Conservation (phyloP, 768 basidiomycete genomes). For the Glaciozyma martinii region DNA sequence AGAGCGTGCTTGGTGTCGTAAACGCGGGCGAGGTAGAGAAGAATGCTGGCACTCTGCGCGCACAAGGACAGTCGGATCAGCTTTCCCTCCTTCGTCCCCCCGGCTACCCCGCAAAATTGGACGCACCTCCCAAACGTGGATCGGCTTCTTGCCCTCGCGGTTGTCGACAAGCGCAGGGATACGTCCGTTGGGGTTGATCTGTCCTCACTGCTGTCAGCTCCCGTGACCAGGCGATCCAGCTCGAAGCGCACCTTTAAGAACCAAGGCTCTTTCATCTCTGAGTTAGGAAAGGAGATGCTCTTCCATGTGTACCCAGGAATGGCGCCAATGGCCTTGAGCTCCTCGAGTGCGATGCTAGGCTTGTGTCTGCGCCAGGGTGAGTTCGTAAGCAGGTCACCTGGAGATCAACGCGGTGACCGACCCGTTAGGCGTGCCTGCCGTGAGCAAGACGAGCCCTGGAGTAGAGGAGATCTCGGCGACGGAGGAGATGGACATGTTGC, state of each 20-base stretch:
- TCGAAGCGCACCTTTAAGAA: constrained; percentile 13
- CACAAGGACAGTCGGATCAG: background rate
- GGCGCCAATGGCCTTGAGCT: constrained; percentile 26
- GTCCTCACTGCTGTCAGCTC: too few species aligned
- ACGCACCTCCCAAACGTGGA: constrained; percentile 28
- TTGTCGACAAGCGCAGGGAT: constrained; percentile 32
- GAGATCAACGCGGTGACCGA: background rate
- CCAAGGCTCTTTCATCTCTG: constrained; percentile 24
- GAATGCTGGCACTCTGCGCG: constrained; percentile 11
- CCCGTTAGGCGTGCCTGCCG: background rate
- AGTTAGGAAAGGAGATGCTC: constrained; percentile 19
- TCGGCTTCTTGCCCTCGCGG: constrained; percentile 22
- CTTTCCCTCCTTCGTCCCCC: background rate
- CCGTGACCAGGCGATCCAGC: too few species aligned
- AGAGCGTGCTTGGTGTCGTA: constrained; percentile 26
- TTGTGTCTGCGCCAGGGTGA: background rate
- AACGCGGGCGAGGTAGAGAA: constrained; percentile 20
- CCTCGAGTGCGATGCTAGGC: constrained; percentile 20
- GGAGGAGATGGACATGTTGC: background rate
- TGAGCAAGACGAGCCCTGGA: background rate
- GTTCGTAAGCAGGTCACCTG: background rate
- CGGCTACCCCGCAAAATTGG: background rate
- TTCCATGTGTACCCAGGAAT: constrained; percentile 15
- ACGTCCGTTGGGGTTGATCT: background rate
- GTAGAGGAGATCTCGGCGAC: background rate